These are phyloP conservation scores for Entrophospora sp. DNA, from an alignment of 192 early-diverging fungal species.

Conservation along the genomic window DNA sequence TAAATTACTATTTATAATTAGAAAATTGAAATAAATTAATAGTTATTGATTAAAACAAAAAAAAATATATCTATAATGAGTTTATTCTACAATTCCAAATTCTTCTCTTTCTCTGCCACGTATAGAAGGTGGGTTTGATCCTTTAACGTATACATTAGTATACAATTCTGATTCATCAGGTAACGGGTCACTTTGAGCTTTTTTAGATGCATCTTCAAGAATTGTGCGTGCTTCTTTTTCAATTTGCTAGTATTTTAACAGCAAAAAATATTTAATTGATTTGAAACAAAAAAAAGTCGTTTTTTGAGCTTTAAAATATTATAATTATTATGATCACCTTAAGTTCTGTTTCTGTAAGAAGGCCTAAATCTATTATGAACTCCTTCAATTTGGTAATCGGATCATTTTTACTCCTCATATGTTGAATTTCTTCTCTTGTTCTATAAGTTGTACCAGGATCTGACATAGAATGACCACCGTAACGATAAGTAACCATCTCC, in stretches of 20 bases:
- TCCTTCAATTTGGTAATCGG: constrained; percentile 90
- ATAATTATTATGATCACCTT: no score
- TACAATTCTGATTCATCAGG: constrained; percentile 64
- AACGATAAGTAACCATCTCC: constrained; percentile 97
- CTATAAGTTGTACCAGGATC: constrained; percentile 99
- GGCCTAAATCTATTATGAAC: constrained; percentile 59
- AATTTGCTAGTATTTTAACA: constrained; percentile 34
- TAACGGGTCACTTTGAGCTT: constrained; percentile 71
- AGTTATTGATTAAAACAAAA: no score
- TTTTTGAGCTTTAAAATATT: no score
- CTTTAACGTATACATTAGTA: constrained; percentile 77
- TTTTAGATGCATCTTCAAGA: constrained; percentile 78
- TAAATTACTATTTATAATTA: no score
- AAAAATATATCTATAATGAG: no score
- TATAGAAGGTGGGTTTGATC: constrained; percentile 57
- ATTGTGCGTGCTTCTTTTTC: constrained; percentile 84
- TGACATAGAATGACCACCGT: constrained; percentile 99
- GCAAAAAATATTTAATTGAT: background rate
- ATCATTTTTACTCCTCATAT: constrained; percentile 92
- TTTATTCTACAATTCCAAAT: no score
- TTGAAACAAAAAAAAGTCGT: no score
- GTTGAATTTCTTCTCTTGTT: constrained; percentile 96
- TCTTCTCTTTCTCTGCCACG: constrained; percentile 83
- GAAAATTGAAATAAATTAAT: no score
- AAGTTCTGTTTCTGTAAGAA: constrained; percentile 76